phyloP scores from a whole-genome alignment of 2,329 filamentous ascomycete genomes.

The Didymella segeticola region DNA sequence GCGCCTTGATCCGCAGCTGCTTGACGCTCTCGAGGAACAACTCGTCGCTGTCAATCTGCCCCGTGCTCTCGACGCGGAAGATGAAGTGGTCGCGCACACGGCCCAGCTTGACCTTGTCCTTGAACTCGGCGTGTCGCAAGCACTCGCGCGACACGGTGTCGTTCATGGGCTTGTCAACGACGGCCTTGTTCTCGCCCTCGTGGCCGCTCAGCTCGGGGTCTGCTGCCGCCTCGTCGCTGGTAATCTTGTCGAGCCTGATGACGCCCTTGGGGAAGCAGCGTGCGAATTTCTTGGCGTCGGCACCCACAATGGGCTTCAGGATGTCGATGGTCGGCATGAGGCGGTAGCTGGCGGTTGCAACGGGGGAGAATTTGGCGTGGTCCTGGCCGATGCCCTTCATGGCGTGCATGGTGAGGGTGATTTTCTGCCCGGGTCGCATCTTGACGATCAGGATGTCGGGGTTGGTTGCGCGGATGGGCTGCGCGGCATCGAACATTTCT shows the following conservation, averaged over 20 bases:
- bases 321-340: slow-evolving; percentile 90
- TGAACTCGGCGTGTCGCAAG: slow-evolving; percentile 88
- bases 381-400: slow-evolving; percentile 93
- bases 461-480: slow-evolving; percentile 78
- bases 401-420: slow-evolving; percentile 88
- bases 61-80: slow-evolving; percentile 92
- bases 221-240: slow-evolving; percentile 67
- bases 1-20: slow-evolving; percentile 84
- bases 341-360: slow-evolving; percentile 92
- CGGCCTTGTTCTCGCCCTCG: slow-evolving; percentile 83
- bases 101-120: slow-evolving; percentile 93
- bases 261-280: slow-evolving; percentile 90
- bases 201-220: slow-evolving; percentile 73
- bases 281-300: slow-evolving; percentile 87
- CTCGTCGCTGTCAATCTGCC: slow-evolving; percentile 92
- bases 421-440: slow-evolving; percentile 85
- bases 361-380: slow-evolving; percentile 96
- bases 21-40: slow-evolving; percentile 90
- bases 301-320: slow-evolving; percentile 79
- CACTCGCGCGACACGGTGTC: slow-evolving; percentile 96
- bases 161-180: slow-evolving; percentile 86
- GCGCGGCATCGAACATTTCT: slow-evolving; percentile 53
- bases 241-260: slow-evolving; percentile 78
- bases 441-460: slow-evolving; percentile 95
- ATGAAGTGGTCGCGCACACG: slow-evolving; percentile 95